phyloP scores from a whole-genome alignment of 768 basidiomycete genomes.

The Tricholoma terreum region DNA sequence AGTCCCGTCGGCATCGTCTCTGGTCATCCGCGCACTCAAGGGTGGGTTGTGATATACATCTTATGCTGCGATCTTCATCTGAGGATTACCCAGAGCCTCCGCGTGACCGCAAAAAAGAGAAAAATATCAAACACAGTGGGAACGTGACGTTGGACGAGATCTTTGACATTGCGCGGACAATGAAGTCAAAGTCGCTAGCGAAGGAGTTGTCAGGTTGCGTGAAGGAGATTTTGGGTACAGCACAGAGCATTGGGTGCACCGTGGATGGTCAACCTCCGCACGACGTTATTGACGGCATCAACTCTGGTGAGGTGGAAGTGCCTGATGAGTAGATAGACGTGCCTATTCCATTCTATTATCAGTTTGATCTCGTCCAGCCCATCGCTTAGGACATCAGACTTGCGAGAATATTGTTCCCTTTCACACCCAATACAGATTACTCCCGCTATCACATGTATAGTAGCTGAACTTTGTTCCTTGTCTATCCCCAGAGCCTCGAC shows the following conservation, averaged over 20 bases:
- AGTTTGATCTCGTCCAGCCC: slow-evolving; percentile 9
- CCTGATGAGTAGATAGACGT: slow-evolving; percentile 68
- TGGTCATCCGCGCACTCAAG: slow-evolving; percentile 98
- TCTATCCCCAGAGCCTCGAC: too few relatives aligned
- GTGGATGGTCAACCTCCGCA: slow-evolving; percentile 91
- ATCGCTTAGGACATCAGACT: slow-evolving; percentile 11
- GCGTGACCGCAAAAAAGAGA: slow-evolving; percentile 99
- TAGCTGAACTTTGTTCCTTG: too few relatives aligned
- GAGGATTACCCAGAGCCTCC: slow-evolving; percentile 73
- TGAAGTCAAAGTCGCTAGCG: slow-evolving; percentile 91
- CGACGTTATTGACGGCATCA: slow-evolving; percentile 86
- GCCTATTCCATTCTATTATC: slow-evolving; percentile 24
- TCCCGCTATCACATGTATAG: too few relatives aligned
- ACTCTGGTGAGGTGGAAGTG: slow-evolving; percentile 80
- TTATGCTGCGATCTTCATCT: background rate
- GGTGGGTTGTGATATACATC: slow-evolving; percentile 48
- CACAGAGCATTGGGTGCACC: slow-evolving; percentile 96
- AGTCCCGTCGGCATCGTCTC: slow-evolving; percentile 94
- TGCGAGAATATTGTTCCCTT: too few relatives aligned
- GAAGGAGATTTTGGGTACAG: slow-evolving; percentile 98
- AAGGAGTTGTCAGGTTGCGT: slow-evolving; percentile 86
- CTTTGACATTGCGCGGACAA: slow-evolving; percentile 91
- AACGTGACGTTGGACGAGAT: slow-evolving; percentile 95
- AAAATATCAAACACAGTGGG: slow-evolving; percentile 98
- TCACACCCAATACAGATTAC: too few relatives aligned